These are phyloP conservation scores for Pyrenophora seminiperda DNA, from an alignment of 2,329 filamentous ascomycete genomes.

Conservation along the genomic window DNA sequence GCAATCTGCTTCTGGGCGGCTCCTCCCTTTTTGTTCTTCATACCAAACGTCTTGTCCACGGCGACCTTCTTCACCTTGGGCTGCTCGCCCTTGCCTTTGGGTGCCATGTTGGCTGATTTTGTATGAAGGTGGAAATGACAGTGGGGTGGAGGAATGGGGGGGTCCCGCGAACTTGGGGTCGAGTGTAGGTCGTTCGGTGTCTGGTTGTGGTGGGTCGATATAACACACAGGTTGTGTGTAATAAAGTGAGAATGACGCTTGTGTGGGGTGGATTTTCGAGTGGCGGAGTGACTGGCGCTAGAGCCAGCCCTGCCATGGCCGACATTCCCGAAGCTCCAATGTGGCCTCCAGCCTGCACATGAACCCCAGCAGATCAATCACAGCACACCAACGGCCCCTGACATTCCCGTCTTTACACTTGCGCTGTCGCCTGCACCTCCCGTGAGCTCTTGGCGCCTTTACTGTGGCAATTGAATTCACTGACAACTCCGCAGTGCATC, in stretches of 20 bases:
- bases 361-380: slow-evolving; percentile 9
- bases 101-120: slow-evolving; percentile 65
- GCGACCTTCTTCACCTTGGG: slow-evolving; percentile 66
- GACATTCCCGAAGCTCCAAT: slow-evolving; percentile 31
- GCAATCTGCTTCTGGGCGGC: slow-evolving; percentile 89
- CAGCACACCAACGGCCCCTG: slow-evolving; percentile 4
- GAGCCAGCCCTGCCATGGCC: slow-evolving; percentile 20
- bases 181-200: slow-evolving; percentile 14
- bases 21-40: slow-evolving; percentile 99
- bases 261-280: slow-evolving; percentile 35
- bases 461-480: slow-evolving; percentile 2
- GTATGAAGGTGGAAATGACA: slow-evolving; percentile 12
- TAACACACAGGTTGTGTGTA: slow-evolving; percentile 24
- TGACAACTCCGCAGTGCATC: slow-evolving; percentile 27
- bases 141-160: slow-evolving; percentile 1
- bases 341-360: slow-evolving; percentile 36
- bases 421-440: not conserved
- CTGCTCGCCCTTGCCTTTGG: slow-evolving; percentile 61
- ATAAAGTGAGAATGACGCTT: slow-evolving; percentile 47
- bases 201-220: slow-evolving; percentile 23
- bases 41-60: slow-evolving; percentile 97
- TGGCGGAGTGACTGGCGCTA: slow-evolving; percentile 23
- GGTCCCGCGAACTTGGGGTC: not conserved
- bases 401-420: slow-evolving; percentile 11
- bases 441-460: slow-evolving; percentile 5